Percentiles rank a stretch among this genome's conserved stretches.
Conservation (phyloP, 2,329 filamentous ascomycete genomes). For the Botrytis medusae region DNA sequence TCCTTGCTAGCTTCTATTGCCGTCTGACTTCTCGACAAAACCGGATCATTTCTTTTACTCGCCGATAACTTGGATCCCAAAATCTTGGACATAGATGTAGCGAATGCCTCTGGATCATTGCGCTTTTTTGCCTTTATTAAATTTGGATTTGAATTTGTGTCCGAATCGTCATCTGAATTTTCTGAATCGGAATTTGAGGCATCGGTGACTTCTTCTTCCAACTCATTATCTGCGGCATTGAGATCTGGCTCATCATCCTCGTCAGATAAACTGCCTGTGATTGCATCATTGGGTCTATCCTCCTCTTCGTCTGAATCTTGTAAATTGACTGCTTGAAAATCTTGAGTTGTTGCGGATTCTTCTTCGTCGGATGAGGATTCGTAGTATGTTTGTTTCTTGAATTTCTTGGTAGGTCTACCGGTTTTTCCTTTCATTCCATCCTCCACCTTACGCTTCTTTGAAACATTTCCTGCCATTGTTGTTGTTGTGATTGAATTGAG, state of each 20-base stretch:
- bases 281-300: slow-evolving; percentile 33
- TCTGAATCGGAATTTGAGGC: slow-evolving; percentile 41
- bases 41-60: slow-evolving; percentile 80
- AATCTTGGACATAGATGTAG: slow-evolving; percentile 91
- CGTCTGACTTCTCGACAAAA: slow-evolving; percentile 79
- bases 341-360: slow-evolving; percentile 39
- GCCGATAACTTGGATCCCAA: slow-evolving; percentile 83
- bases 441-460: slow-evolving; percentile 58
- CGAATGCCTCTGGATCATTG: slow-evolving; percentile 88
- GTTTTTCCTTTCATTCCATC: slow-evolving; percentile 55
- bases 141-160: slow-evolving; percentile 45
- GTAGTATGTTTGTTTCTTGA: slow-evolving; percentile 63
- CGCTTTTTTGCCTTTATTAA: slow-evolving; percentile 67
- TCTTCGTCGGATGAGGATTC: slow-evolving; percentile 57
- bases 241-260: slow-evolving; percentile 33
- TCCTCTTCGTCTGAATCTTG: slow-evolving; percentile 43
- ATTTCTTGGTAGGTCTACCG: slow-evolving; percentile 52
- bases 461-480: slow-evolving; percentile 38
- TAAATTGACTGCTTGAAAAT: slow-evolving; percentile 52
- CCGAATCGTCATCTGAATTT: slow-evolving; percentile 38
- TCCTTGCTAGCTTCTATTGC: slow-evolving; percentile 72
- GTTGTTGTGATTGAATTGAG: slow-evolving; percentile 23
- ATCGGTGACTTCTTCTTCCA: slow-evolving; percentile 42
- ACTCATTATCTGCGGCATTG: slow-evolving; percentile 25
- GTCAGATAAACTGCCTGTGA: slow-evolving; percentile 32